phyloP scores from a whole-genome alignment of 2,329 filamentous ascomycete genomes.

The Penicillium sp. region DNA sequence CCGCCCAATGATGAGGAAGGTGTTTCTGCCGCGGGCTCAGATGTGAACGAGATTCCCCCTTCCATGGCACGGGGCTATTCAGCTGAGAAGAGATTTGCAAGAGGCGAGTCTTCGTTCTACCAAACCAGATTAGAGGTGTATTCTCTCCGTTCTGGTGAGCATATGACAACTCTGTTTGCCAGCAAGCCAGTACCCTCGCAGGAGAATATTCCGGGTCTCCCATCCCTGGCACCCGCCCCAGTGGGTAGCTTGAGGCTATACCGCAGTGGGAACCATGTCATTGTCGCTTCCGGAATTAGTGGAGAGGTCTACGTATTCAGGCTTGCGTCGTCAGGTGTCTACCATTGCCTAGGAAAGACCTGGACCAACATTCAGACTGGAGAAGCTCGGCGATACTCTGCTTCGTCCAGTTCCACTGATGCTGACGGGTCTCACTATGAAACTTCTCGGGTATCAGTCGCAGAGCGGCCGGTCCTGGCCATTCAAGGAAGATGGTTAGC shows the following conservation, averaged over 20 bases:
- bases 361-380: slow-evolving; percentile 80
- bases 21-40: slow-evolving; percentile 36
- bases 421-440: slow-evolving; percentile 46
- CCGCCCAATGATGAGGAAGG: slow-evolving; percentile 50
- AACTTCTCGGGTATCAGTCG: slow-evolving; percentile 28
- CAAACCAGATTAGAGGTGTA: slow-evolving; percentile 90
- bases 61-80: slow-evolving; percentile 25
- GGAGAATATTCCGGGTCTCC: slow-evolving; percentile 58
- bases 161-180: slow-evolving; percentile 72
- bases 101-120: slow-evolving; percentile 51
- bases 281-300: slow-evolving; percentile 76
- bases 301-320: slow-evolving; percentile 85
- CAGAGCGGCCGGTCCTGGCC: slow-evolving; percentile 44
- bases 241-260: slow-evolving; percentile 73
- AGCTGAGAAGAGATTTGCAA: slow-evolving; percentile 25
- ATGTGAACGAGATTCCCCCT: slow-evolving; percentile 37
- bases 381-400: slow-evolving; percentile 47
- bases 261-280: slow-evolving; percentile 70
- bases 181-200: slow-evolving; percentile 64
- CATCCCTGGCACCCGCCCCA: slow-evolving; percentile 69
- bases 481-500: slow-evolving; percentile 51
- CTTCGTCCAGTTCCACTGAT: slow-evolving; percentile 49
- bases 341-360: slow-evolving; percentile 78
- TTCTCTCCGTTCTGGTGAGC: slow-evolving; percentile 73
- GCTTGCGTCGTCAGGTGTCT: slow-evolving; percentile 36